Evolutionary conservation across 2,329 filamentous ascomycete species (phyloP), one percentile per base, ranked within the genome.

Genomic region (Teratosphaeria zuluensis): DNA sequence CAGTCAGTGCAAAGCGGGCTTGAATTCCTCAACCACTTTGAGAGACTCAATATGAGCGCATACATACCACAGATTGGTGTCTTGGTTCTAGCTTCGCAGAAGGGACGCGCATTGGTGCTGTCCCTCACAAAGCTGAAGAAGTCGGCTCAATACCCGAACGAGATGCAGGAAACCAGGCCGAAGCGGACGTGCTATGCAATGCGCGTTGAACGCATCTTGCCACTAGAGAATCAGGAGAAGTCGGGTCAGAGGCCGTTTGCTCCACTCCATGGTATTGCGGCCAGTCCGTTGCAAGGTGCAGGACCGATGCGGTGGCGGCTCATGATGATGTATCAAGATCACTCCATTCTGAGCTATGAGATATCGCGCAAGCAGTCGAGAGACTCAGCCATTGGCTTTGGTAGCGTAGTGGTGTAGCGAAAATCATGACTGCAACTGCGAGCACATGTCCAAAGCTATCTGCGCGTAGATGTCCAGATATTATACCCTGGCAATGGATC

Each of bases 11-110:
- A 65, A 69, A 57, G 63, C 63, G 35, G 68, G 63, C 52, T 62
- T 64, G 53, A 59, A 11, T 63, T 56, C 51, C 67, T 73, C 62
- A 61, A 64, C 59, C 64, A 68, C 30, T 72, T 74, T 51, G 77
- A 84, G 63, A 80, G 84, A 7, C 72, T 89, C 24, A 85, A 81
- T 72, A 84, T 88, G 78, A 72, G 84, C 42, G 74, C 80, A 0
- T 79, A 85, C 55, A 83, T 92, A 1, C 86, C 86, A 0, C 84
- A 89, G 64, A 76, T 94, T 1, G 85, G 80, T n/a, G 75, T 91
- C 14, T 80, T 91, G 8, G 76, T 89, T 2, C 75, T 86, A 1
- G 89, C 81, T 0, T 86, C 84, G 11, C 80, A 84, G n/a, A 81
- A 80, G 54, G 89, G 89, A 0, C 79, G 84, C 8, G 87, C 84